Evolutionary conservation across 2,329 filamentous ascomycete species (phyloP), one percentile per base, ranked within the genome.

Genomic region (Aphanocladium album): DNA sequence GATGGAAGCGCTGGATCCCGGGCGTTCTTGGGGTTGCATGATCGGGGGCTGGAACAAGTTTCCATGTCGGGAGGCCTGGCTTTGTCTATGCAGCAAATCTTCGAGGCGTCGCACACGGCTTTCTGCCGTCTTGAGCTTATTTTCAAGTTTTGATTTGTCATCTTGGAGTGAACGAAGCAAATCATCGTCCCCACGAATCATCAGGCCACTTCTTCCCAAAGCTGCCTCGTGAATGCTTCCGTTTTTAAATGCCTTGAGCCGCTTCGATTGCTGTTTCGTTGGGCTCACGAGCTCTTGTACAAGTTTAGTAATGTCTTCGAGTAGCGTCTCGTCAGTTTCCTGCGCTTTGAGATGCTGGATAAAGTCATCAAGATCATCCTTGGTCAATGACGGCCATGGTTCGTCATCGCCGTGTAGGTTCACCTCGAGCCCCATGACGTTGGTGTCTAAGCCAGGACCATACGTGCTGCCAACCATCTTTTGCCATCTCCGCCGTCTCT

Each of bases 181-280:
- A 64, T 97, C 93, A 68, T 96, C 91, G 63, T 95, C 89, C n/a
- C 91, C 92, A 43, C 91, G 87, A 16, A 96, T 84, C 68, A 96
- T 77, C 11, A 97, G 82, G 1, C 91, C 93, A 65, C 90, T 96
- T 68, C 89, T 86, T n/a, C 91, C 91, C 63, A 97, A 83, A 2
- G 85, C 86, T n/a, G 89, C 88, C 71, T 98, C 95, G 68, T 97
- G 92, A 41, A 98, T 84, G 70, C 95, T 98, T 17, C 95, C 95
- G 70, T 96, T 95, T 71, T 97, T 97, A 79, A 99, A 98, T 5
- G 91, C 92, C 72, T 93, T 96, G 7, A 95, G 85, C 61, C 91
- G 86, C 73, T 91, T 93, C 63, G 88, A 85, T 70, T 96, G 93
- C 71, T 95, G 91, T 67, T 89, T 91, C 0, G 91, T 95, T 2